Evolutionary conservation across 805 yeast species (phyloP), one percentile per base, ranked within the genome.

Genomic region (Saccharomycopsis schoenii): DNA sequence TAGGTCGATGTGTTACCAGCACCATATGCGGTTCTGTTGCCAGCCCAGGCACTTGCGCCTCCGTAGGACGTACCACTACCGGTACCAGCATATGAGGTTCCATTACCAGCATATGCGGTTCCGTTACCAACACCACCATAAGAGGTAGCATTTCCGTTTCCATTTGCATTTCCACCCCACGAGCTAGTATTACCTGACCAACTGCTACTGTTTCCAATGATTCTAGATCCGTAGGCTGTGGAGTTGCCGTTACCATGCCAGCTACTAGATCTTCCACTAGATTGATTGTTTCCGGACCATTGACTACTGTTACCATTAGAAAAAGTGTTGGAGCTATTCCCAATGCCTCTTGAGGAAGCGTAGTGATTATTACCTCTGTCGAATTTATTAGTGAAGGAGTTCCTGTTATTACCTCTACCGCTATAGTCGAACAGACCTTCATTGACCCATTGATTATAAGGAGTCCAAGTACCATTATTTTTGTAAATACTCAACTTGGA

Each of bases 401-500:
- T 61, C 61, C 66, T 58, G 34, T 29, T 29, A 56, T 62, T 40
- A 58, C 63, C 62, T 25, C 67, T 66, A 14, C 66, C 56, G 60
- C 39, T 60, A 43, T 68, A 65, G 47, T 65, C 64, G 25, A 73
- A 65, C 74, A 72, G n/a, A 75, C 69, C 66, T 70, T 69, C 62
- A 64, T 57, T 65, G 51, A 58, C 63, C 58, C 61, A 87, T 65
- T 90, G 88, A 67, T 87, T 86, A 70, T 89, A 90, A 19, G 96
- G 86, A 51, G 87, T 78, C 61, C 89, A 80, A 65, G 79, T 84
- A 56, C 90, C 90, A 58, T 81, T 76, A 61, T 83, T 84, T 57
- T 87, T 82, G 60, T 80, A 81, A 68, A 90, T 93, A 65, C 89
- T 81, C 68, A 94, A 78, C 69, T 86, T 89, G 40, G 82, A 79